These are phyloP conservation scores for Sporothrix brunneoviolacea DNA, from an alignment of 2,329 filamentous ascomycete species.

Conservation along the genomic window DNA sequence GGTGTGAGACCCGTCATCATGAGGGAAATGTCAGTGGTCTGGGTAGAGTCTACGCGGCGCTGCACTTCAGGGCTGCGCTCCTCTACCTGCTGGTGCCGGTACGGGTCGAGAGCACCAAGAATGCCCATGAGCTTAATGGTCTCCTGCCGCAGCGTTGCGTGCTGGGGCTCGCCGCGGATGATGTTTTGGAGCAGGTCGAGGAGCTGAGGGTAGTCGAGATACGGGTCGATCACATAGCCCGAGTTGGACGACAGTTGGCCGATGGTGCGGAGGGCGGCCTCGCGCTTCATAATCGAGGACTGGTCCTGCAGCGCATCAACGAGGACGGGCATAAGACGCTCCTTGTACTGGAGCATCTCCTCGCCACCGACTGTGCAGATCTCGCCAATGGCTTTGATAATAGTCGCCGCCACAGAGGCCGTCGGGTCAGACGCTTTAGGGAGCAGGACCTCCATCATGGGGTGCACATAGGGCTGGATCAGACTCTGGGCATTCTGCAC, in stretches of 20 bases:
- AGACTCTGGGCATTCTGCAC: constrained; percentile 88
- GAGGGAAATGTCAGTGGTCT: constrained; percentile 85
- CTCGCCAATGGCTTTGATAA: constrained; percentile 91
- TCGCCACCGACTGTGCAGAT: constrained; percentile 89
- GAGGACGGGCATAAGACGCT: constrained; percentile 88
- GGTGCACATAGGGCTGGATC: constrained; percentile 94
- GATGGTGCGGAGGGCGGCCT: constrained; percentile 82
- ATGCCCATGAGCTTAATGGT: constrained; percentile 97
- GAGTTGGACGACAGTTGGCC: constrained; percentile 93
- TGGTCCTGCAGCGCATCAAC: constrained; percentile 91
- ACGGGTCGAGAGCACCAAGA: constrained; percentile 87
- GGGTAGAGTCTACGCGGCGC: constrained; percentile 53
- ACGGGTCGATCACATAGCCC: constrained; percentile 95
- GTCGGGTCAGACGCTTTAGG: constrained; percentile 84
- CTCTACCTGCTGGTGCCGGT: constrained; percentile 89
- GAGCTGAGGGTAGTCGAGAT: constrained; percentile 88
- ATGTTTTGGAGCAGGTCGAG: constrained; percentile 90
- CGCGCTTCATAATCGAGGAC: constrained; percentile 80
- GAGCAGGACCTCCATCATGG: constrained; percentile 89
- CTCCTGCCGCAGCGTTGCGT: constrained; percentile 78
- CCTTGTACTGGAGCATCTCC: constrained; percentile 88
- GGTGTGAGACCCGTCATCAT: constrained; percentile 98
- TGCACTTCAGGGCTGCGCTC: constrained; percentile 81
- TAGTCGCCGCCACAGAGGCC: constrained; percentile 84
- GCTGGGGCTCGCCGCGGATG: constrained; percentile 80